Conservation (phyloP, 1,139 yeast genomes). For the Diutina ranongensis region DNA sequence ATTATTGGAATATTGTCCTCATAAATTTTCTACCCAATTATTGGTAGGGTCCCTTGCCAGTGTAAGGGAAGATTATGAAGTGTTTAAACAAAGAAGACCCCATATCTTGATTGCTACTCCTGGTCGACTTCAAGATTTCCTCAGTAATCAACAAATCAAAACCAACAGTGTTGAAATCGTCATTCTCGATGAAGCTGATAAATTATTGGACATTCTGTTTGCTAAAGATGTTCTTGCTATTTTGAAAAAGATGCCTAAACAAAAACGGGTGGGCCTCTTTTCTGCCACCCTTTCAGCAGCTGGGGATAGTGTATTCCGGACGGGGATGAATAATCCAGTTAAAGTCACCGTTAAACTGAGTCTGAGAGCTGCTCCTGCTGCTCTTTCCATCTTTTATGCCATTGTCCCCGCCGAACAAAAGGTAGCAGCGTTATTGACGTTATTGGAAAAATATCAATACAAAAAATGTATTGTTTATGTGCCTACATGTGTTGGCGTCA, state of each 20-base stretch:
- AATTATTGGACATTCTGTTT: slow-evolving; percentile 71
- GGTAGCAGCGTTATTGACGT: slow-evolving; percentile 42
- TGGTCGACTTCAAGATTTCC: slow-evolving; percentile 73
- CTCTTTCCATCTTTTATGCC: slow-evolving; percentile 54
- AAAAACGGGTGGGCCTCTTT: slow-evolving; percentile 85
- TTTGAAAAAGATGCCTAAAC: slow-evolving; percentile 64
- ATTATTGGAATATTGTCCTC: slow-evolving; percentile 51
- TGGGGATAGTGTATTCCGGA: slow-evolving; percentile 52
- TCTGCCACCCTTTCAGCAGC: slow-evolving; percentile 87
- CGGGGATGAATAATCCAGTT: slow-evolving; percentile 87
- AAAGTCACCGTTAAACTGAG: slow-evolving; percentile 59
- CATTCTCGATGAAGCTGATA: slow-evolving; percentile 89
- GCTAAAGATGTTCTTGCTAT: slow-evolving; percentile 57
- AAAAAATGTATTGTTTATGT: slow-evolving; percentile 78
- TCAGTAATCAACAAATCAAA: slow-evolving; percentile 39
- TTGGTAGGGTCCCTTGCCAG: slow-evolving; percentile 69
- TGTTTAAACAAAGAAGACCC: slow-evolving; percentile 42
- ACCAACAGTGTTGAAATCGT: slow-evolving; percentile 57
- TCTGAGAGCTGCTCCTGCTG: slow-evolving; percentile 40
- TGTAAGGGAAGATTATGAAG: slow-evolving; percentile 63
- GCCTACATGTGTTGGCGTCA: slow-evolving; percentile 82
- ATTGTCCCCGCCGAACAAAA: slow-evolving; percentile 51
- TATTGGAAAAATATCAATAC: slow-evolving; percentile 44
- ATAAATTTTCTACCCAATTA: slow-evolving; percentile 52
- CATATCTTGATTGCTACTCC: slow-evolving; percentile 88